phyloP scores from a whole-genome alignment of 2,329 filamentous ascomycete species.

The Fusarium sp. region DNA sequence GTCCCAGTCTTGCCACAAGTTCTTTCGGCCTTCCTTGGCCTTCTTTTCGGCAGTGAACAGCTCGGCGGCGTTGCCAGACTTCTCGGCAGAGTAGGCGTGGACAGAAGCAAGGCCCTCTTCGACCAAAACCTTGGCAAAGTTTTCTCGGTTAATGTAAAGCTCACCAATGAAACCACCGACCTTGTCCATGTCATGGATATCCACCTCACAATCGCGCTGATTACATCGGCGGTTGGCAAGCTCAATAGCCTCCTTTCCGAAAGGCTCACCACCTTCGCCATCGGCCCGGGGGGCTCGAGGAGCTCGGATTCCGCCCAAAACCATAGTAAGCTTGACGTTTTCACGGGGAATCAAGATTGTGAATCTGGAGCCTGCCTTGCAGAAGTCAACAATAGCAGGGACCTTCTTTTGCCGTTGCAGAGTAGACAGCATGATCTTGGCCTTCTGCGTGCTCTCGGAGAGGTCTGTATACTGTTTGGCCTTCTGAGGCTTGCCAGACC shows the following conservation, averaged over 20 bases:
- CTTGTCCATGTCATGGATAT: slow-evolving; percentile 95
- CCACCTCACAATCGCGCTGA: slow-evolving; percentile 96
- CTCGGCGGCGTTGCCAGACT: slow-evolving; percentile 89
- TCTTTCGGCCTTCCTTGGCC: slow-evolving; percentile 90
- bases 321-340: slow-evolving; percentile 93
- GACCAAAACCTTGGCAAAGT: slow-evolving; percentile 91
- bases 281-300: slow-evolving; percentile 85
- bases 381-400: slow-evolving; percentile 94
- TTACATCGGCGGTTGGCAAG: slow-evolving; percentile 88
- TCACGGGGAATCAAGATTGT: slow-evolving; percentile 92
- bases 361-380: slow-evolving; percentile 96
- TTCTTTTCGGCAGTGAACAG: slow-evolving; percentile 87
- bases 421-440: slow-evolving; percentile 90
- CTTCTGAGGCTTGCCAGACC: slow-evolving; percentile 89
- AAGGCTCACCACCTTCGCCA: slow-evolving; percentile 86
- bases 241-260: slow-evolving; percentile 93
- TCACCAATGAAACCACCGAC: slow-evolving; percentile 97
- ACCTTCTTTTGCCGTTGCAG: slow-evolving; percentile 93
- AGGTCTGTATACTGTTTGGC: slow-evolving; percentile 87
- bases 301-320: slow-evolving; percentile 91
- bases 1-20: slow-evolving; percentile 94
- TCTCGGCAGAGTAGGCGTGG: slow-evolving; percentile 95
- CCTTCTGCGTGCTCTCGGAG: slow-evolving; percentile 92
- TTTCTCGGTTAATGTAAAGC: slow-evolving; percentile 93
- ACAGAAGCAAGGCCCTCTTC: slow-evolving; percentile 95